phyloP scores from a whole-genome alignment of 345 rosid species.

The Alliaria petiolata region DNA sequence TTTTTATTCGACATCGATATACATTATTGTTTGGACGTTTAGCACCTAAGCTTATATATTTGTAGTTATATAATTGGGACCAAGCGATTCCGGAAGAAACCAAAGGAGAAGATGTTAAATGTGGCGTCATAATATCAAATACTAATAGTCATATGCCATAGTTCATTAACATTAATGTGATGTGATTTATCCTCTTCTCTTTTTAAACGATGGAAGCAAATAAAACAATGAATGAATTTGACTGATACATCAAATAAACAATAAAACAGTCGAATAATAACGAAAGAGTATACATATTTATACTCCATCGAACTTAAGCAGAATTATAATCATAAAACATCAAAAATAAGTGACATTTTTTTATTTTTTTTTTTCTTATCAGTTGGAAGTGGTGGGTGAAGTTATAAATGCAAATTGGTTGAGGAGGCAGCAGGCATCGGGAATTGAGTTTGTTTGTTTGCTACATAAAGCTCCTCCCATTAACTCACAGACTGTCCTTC shows the following conservation, averaged over 20 bases:
- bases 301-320: too few relatives aligned
- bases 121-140: conserved; percentile 3
- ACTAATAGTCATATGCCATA: neutral
- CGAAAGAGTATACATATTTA: neutral
- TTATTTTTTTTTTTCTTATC: neutral
- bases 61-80: conserved; percentile 20
- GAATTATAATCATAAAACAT: neutral
- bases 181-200: neutral
- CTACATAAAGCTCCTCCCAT: neutral
- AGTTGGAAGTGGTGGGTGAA: conserved; percentile 13
- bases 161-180: conserved; percentile 3
- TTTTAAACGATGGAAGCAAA: neutral
- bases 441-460: conserved; percentile 13
- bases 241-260: neutral
- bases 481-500: conserved; percentile 18
- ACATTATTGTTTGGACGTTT: conserved; percentile 16
- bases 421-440: conserved; percentile 9
- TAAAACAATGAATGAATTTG: neutral
- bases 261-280: neutral
- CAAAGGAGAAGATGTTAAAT: conserved; percentile 27
- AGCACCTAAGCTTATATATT: conserved; percentile 1
- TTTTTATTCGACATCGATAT: neutral
- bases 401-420: conserved; percentile 23
- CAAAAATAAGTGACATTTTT: neutral
- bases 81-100: conserved; percentile 24